These are phyloP conservation scores for Fusarium sambucinum DNA, from an alignment of 2,329 filamentous ascomycete genomes.

Conservation along the genomic window DNA sequence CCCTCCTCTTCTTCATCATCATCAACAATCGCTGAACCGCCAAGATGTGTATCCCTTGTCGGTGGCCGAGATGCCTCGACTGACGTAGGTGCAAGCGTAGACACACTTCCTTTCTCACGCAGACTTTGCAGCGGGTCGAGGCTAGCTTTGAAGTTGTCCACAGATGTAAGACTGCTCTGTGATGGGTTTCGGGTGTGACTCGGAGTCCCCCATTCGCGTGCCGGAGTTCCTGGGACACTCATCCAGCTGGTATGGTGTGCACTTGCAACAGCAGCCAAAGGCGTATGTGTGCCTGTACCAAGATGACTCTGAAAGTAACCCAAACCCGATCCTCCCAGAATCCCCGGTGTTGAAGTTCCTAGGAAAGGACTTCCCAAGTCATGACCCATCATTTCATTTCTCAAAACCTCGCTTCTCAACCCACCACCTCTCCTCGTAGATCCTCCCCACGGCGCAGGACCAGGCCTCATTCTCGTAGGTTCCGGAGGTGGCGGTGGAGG, in stretches of 20 bases:
- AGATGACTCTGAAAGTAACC: slow-evolving; percentile 87
- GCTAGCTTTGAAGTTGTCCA: slow-evolving; percentile 55
- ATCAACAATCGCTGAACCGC: slow-evolving; percentile 56
- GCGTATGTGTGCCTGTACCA: slow-evolving; percentile 81
- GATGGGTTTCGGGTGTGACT: slow-evolving; percentile 60
- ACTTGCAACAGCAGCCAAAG: slow-evolving; percentile 81
- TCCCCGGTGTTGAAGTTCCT: slow-evolving; percentile 70
- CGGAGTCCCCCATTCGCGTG: slow-evolving; percentile 28
- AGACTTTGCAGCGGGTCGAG: slow-evolving; percentile 60
- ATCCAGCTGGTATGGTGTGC: slow-evolving; percentile 61
- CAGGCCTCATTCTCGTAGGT: slow-evolving; percentile 39
- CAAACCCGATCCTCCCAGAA: slow-evolving; percentile 78
- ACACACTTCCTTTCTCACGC: slow-evolving; percentile 72
- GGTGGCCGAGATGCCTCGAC: slow-evolving; percentile 67
- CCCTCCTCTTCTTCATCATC: slow-evolving; percentile 51
- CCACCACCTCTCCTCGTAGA: slow-evolving; percentile 46
- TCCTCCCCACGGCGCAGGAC: slow-evolving; percentile 29
- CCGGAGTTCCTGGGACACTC: slow-evolving; percentile 42
- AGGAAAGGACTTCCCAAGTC: slow-evolving; percentile 69
- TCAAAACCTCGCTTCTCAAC: slow-evolving; percentile 51
- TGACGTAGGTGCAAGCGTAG: slow-evolving; percentile 69
- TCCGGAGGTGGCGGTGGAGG: slow-evolving; percentile 34
- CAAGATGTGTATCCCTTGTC: slow-evolving; percentile 63
- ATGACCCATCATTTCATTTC: slow-evolving; percentile 50
- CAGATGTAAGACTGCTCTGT: slow-evolving; percentile 60